Conservation (phyloP, 495 filamentous ascomycete genomes). For the Rostrohypoxylon terebratum region DNA sequence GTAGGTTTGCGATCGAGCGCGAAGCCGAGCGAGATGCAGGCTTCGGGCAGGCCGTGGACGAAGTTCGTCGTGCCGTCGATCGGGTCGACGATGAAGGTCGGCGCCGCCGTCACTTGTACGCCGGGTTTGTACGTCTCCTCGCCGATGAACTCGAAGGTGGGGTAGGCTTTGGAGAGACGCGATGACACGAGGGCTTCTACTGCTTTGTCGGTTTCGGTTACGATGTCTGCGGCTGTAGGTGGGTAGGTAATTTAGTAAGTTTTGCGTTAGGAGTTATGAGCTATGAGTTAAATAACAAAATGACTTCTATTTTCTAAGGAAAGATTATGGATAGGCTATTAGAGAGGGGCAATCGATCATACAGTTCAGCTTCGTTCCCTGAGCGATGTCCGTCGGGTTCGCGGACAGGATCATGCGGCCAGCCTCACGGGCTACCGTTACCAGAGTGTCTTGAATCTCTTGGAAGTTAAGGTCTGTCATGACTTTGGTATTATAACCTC, state of each 20-base stretch:
- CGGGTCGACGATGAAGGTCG: slow-evolving; percentile 90
- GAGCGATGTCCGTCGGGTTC: slow-evolving; percentile 70
- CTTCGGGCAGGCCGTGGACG: slow-evolving; percentile 81
- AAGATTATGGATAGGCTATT: slow-evolving; percentile 15
- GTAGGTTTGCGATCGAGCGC: slow-evolving; percentile 69
- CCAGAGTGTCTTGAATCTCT: slow-evolving; percentile 82
- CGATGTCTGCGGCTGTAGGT: slow-evolving; percentile 78
- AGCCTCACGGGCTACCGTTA: slow-evolving; percentile 78
- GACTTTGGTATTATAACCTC: slow-evolving; percentile 10
- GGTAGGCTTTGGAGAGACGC: slow-evolving; percentile 72
- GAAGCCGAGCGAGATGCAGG: slow-evolving; percentile 86
- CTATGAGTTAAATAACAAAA: background rate
- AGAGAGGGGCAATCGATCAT: slow-evolving; percentile 39
- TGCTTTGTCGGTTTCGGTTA: slow-evolving; percentile 87
- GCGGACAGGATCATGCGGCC: slow-evolving; percentile 85
- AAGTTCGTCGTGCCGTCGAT: slow-evolving; percentile 94
- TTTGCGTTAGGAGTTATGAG: background rate
- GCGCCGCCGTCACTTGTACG: slow-evolving; percentile 69
- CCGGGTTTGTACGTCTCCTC: slow-evolving; percentile 86
- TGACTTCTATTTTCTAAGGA: background rate
- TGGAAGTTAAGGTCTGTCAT: slow-evolving; percentile 73
- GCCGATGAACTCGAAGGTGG: slow-evolving; percentile 78
- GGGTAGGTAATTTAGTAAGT: slow-evolving; percentile 2
- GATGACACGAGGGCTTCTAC: slow-evolving; percentile 80
- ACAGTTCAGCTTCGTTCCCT: slow-evolving; percentile 90